Evolutionary conservation across 2,329 filamentous ascomycete genomes (phyloP).

Genomic region (Stemphylium beticola): DNA sequence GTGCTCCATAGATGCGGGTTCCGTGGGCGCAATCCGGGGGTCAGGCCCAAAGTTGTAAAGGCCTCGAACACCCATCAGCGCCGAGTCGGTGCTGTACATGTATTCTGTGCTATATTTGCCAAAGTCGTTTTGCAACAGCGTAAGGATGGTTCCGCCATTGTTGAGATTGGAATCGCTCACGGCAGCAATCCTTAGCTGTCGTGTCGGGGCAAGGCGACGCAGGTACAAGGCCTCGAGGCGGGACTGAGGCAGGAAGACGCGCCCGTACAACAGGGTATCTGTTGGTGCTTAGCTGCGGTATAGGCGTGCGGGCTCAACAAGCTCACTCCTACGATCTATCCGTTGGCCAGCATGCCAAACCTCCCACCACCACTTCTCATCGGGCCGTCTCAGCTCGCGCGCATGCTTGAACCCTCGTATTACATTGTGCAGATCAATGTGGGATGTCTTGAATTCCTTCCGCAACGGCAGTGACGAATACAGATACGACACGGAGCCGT

Average conservation of each 20-base stretch:
- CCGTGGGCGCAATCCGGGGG: conserved; percentile 50
- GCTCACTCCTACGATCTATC: conserved; percentile 56
- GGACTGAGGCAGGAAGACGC: conserved; percentile 82
- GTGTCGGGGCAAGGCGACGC: conserved; percentile 74
- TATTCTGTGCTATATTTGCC: conserved; percentile 90
- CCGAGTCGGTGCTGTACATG: conserved; percentile 89
- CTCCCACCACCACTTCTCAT: conserved; percentile 60
- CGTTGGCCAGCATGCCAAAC: conserved; percentile 59
- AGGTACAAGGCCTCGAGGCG: conserved; percentile 87
- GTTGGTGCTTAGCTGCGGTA: conserved; percentile 27
- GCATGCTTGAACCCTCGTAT: conserved; percentile 84
- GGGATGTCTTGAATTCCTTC: conserved; percentile 71
- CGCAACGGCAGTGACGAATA: conserved; percentile 85
- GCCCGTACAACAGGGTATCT: conserved; percentile 74
- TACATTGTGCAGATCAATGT: conserved; percentile 77
- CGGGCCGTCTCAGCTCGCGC: conserved; percentile 65
- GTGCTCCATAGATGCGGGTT: conserved; percentile 30
- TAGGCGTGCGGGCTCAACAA: conserved; percentile 6
- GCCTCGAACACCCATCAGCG: conserved; percentile 82
- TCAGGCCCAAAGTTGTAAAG: conserved; percentile 94
- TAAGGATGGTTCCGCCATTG: conserved; percentile 77
- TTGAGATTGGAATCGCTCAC: conserved; percentile 75
- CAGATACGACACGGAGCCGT: conserved; percentile 96
- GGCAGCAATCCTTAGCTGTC: conserved; percentile 80
- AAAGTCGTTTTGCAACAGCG: conserved; percentile 78